Evolutionary conservation across 2,329 filamentous ascomycete genomes (phyloP).

Genomic region (Colletotrichum endophyticum): DNA sequence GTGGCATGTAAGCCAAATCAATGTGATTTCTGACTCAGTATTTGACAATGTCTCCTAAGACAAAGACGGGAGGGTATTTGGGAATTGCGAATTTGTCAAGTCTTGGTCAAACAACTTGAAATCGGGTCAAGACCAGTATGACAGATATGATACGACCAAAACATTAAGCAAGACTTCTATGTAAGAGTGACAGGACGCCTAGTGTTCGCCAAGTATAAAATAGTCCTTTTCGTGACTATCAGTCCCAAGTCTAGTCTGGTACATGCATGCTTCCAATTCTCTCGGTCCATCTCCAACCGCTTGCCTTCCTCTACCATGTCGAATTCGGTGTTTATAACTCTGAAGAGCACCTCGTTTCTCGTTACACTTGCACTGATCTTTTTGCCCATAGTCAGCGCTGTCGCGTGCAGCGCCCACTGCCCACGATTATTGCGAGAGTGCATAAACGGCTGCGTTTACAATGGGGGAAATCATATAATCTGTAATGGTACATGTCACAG

Average conservation of each 20-base stretch:
- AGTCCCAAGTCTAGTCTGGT: background rate
- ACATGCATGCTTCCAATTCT: background rate
- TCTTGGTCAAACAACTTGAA: too few relatives aligned
- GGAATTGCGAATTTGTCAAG: too few relatives aligned
- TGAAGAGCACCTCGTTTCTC: fast-evolving
- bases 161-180: too few relatives aligned
- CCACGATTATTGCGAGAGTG: background rate
- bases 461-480: background rate
- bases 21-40: background rate
- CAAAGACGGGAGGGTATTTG: background rate
- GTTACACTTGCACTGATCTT: fast-evolving
- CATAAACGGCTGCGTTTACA: background rate
- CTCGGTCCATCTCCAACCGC: fast-evolving
- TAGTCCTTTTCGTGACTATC: fast-evolving
- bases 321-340: fast-evolving
- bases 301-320: fast-evolving
- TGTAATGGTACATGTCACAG: fast-evolving
- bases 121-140: too few relatives aligned
- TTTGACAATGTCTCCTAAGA: background rate
- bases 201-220: too few relatives aligned
- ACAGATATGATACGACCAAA: too few relatives aligned
- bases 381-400: fast-evolving
- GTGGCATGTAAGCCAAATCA: fast-evolving
- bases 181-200: too few relatives aligned
- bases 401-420: background rate